Percentiles rank a stretch among this genome's conserved stretches.
phyloP scores from a whole-genome alignment of 2,329 filamentous ascomycete genomes.

The Falciphora oryzae region DNA sequence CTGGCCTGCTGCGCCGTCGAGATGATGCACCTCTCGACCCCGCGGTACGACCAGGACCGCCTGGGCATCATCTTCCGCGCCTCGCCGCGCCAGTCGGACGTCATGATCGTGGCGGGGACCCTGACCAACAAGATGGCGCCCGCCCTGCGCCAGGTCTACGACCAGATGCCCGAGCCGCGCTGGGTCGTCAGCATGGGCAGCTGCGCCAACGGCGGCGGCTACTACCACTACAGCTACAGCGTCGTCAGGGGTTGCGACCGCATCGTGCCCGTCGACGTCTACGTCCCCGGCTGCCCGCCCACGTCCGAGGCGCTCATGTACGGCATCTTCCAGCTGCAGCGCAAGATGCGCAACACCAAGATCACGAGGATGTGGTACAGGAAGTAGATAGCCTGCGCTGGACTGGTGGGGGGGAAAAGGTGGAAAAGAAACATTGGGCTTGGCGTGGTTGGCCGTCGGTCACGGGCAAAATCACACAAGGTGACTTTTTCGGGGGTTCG shows the following conservation, averaged over 20 bases:
- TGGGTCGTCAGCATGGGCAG: constrained; percentile 73
- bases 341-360: constrained; percentile 55
- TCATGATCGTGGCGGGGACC: constrained; percentile 91
- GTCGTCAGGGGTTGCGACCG: constrained; percentile 61
- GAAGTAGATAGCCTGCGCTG: constrained; percentile 28
- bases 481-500: too few relatives aligned
- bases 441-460: background rate
- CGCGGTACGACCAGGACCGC: constrained; percentile 83
- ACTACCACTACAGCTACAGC: constrained; percentile 68
- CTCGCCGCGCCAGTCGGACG: constrained; percentile 79
- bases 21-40: constrained; percentile 89
- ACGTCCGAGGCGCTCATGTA: constrained; percentile 43
- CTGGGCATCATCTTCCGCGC: constrained; percentile 88
- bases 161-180: constrained; percentile 89
- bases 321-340: constrained; percentile 62
- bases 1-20: constrained; percentile 86
- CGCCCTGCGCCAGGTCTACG: constrained; percentile 83
- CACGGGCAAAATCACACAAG: too few relatives aligned
- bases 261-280: constrained; percentile 62
- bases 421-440: background rate
- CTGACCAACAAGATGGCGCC: constrained; percentile 96
- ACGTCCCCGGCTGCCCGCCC: constrained; percentile 58
- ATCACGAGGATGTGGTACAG: constrained; percentile 45
- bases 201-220: constrained; percentile 66
- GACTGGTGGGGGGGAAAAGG: too few relatives aligned